Base-by-base conservation (phyloP, 2,329 filamentous ascomycete species). In the Mycosphaerelloides madeirae region DNA sequence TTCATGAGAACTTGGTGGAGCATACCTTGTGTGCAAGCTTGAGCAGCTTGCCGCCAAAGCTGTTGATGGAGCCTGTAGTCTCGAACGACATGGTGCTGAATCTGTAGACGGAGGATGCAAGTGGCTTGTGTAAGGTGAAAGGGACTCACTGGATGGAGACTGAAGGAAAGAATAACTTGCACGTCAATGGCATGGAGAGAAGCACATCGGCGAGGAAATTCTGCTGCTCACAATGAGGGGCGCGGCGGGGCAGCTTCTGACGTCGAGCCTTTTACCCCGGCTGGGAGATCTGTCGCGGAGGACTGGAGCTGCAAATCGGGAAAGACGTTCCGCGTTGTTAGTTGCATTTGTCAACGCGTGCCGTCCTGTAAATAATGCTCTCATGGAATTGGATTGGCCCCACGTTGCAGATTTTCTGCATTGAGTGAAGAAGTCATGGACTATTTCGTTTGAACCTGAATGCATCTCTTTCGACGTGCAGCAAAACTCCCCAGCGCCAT, bases 31-130 rank as follows among this genome's bases (percentile, higher is more conserved):
- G 93, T 59, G 84, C 81, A 50, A 98, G 86, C 77, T 98, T 97
- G 59, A 95, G 80, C 48, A 98, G 84, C 71, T 89, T 89, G 65
- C 93, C 93, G 65, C 90, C 91, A 65, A 96, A 97, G 67, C 83
- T 87, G 74, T 83, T 78, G 69, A 97, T 95, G 52, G 85, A 87
- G 49, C 87, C 84, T 66, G 86, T 94, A 56, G 85, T 95, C 65
- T 85, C 87, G 75, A 97, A 89, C 48, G 85, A 75, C 90, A 93
- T 93, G 40, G 31, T 18, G 38, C 31, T n/a, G 14, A 14, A 13
- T 16, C 31, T 15, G 25, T n/a, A 25, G 29, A 20, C 19, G 19
- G 29, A 32, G 16, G n/a, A n/a, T n/a, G 12, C 3, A 31, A 7
- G 25, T 18, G 29, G 35, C 13, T 13, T 36, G n/a, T 18, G 15